Conservation (phyloP, 2,329 filamentous ascomycete genomes). For the Conoideocrella luteorostrata region DNA sequence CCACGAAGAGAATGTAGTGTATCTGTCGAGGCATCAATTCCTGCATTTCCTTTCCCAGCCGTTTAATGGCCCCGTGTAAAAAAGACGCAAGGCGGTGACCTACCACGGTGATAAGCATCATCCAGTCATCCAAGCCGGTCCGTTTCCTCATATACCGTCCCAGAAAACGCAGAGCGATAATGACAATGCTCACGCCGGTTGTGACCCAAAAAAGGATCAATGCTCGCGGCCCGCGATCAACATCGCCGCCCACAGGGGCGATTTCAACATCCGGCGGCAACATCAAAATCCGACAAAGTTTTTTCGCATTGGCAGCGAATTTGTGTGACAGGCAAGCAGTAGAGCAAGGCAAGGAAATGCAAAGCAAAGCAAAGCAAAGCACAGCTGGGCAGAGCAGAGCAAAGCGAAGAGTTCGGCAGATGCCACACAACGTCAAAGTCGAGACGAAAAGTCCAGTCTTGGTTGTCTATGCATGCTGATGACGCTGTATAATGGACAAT, state of each 20-base stretch:
- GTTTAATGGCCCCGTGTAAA: not conserved
- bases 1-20: conserved; percentile 3
- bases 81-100: not conserved
- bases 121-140: conserved; percentile 6
- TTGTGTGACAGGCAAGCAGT: too few species aligned
- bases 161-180: conserved; percentile 5
- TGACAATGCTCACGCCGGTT: not conserved
- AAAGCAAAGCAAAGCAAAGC: too few species aligned
- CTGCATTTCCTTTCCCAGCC: not conserved
- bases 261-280: not conserved
- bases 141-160: conserved; percentile 3
- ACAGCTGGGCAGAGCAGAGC: too few species aligned
- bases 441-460: too few species aligned
- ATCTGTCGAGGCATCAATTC: not conserved
- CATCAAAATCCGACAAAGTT: too few species aligned
- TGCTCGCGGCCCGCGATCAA: not conserved
- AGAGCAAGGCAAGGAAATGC: too few species aligned
- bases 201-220: conserved; percentile 5
- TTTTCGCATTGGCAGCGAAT: too few species aligned
- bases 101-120: conserved; percentile 9
- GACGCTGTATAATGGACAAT: too few species aligned
- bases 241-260: conserved; percentile 4
- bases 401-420: too few species aligned
- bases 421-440: too few species aligned
- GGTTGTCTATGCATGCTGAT: too few species aligned